A percentile compares a stretch with the other conserved stretches of the same genome.
phyloP scores from a whole-genome alignment of 2,329 filamentous ascomycete species.

The Thyridium curvatum region DNA sequence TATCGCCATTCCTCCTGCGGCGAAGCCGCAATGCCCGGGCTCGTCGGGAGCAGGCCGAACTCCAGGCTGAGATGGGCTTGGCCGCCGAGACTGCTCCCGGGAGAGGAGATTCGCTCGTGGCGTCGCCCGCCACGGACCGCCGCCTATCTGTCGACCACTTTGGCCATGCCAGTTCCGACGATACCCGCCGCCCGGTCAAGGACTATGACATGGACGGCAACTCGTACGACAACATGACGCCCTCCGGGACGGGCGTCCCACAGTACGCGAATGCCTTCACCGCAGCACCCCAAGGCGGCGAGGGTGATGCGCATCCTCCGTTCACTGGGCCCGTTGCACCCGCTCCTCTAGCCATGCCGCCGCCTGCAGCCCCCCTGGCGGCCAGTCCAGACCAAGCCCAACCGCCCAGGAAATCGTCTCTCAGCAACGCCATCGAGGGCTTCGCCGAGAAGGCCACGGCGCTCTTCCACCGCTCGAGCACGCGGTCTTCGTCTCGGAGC shows the following conservation, averaged over 20 bases:
- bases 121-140: background rate
- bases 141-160: slow-evolving; percentile 4
- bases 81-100: slow-evolving; percentile 9
- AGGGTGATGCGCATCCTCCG: background rate
- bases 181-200: background rate
- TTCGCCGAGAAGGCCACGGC: slow-evolving; percentile 6
- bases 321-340: background rate
- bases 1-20: slow-evolving; percentile 23
- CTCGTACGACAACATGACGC: background rate
- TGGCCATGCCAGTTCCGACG: background rate
- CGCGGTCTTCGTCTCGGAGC: slow-evolving; percentile 8
- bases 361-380: background rate
- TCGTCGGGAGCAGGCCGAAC: slow-evolving; percentile 10
- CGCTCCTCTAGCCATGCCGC: background rate
- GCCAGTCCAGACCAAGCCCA: background rate
- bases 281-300: background rate
- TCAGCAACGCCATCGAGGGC: slow-evolving; percentile 4
- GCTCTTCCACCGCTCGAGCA: slow-evolving; percentile 11
- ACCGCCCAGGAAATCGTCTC: slow-evolving; percentile 3
- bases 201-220: background rate
- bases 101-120: background rate
- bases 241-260: background rate
- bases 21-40: slow-evolving; percentile 13
- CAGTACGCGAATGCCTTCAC: background rate
- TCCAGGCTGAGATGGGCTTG: slow-evolving; percentile 22